phyloP scores from a whole-genome alignment of 2,329 filamentous ascomycete species.

The Ophiostoma ips region DNA sequence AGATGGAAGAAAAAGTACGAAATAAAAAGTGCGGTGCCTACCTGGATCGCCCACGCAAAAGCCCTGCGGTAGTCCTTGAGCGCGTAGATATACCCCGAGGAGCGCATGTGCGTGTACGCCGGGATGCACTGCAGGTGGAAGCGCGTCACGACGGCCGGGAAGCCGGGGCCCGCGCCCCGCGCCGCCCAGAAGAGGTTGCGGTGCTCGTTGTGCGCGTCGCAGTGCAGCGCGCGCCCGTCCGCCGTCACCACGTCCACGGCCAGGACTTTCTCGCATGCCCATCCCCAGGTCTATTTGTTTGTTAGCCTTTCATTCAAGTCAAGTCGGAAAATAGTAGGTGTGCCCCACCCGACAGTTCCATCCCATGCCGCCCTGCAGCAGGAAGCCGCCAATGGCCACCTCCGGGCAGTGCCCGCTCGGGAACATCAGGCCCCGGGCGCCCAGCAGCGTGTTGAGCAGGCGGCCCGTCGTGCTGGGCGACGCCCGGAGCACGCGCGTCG shows the following conservation, averaged over 20 bases:
- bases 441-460: conserved; percentile 27
- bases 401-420: conserved; percentile 41
- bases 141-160: conserved; percentile 36
- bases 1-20: neutral
- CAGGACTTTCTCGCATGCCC: conserved; percentile 34
- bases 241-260: conserved; percentile 35
- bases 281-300: conserved; percentile 33
- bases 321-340: neutral
- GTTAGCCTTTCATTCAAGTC: neutral
- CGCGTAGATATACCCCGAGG: conserved; percentile 29
- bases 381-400: conserved; percentile 41
- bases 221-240: conserved; percentile 24
- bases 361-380: conserved; percentile 43
- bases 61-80: conserved; percentile 28
- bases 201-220: conserved; percentile 25
- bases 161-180: conserved; percentile 33
- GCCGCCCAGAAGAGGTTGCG: conserved; percentile 35
- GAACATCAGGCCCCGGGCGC: conserved; percentile 30
- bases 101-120: conserved; percentile 4
- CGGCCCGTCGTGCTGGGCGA: conserved; percentile 33
- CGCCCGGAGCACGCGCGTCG: conserved; percentile 24
- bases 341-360: conserved; percentile 41
- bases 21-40: too few species aligned
- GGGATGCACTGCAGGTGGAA: conserved; percentile 32
- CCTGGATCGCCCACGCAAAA: conserved; percentile 10